Conservation (phyloP, 805 yeast genomes). For the Barnettozyma sucrosica region DNA sequence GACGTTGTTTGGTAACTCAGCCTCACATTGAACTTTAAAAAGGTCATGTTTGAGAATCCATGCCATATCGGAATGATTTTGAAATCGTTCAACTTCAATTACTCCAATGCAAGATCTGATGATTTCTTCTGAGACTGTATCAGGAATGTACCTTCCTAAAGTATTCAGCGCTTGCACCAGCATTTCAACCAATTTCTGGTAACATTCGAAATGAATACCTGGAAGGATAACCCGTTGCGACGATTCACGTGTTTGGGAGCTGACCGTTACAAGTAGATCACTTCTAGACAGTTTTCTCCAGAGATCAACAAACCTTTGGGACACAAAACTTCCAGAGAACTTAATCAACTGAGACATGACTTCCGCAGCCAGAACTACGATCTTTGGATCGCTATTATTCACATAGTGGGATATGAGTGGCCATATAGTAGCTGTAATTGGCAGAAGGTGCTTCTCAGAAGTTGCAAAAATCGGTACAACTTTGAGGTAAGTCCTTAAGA, state of each 20-base stretch:
- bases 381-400: conserved; percentile 20
- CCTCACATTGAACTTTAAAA: conserved; percentile 3
- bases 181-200: conserved; percentile 18
- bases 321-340: conserved; percentile 42
- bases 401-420: conserved; percentile 31
- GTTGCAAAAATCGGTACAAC: conserved; percentile 51
- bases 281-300: conserved; percentile 30
- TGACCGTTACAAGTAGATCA: conserved; percentile 12
- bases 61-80: conserved; percentile 22
- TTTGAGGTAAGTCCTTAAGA: conserved; percentile 43
- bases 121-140: conserved; percentile 17
- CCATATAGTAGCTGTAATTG: conserved; percentile 50
- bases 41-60: conserved; percentile 21
- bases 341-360: conserved; percentile 26
- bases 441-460: conserved; percentile 38
- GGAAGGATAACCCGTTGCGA: conserved; percentile 18
- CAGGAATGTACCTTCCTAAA: conserved; percentile 22
- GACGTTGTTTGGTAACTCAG: conserved; percentile 1
- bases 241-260: conserved; percentile 3
- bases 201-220: conserved; percentile 20
- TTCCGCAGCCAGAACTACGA: conserved; percentile 27
- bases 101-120: conserved; percentile 19
- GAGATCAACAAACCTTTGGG: conserved; percentile 40
- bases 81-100: conserved; percentile 15
- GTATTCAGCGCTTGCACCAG: conserved; percentile 14